These are phyloP conservation scores for Ceratocystis albifundus DNA, from an alignment of 2,329 filamentous ascomycete genomes.

Conservation along the genomic window DNA sequence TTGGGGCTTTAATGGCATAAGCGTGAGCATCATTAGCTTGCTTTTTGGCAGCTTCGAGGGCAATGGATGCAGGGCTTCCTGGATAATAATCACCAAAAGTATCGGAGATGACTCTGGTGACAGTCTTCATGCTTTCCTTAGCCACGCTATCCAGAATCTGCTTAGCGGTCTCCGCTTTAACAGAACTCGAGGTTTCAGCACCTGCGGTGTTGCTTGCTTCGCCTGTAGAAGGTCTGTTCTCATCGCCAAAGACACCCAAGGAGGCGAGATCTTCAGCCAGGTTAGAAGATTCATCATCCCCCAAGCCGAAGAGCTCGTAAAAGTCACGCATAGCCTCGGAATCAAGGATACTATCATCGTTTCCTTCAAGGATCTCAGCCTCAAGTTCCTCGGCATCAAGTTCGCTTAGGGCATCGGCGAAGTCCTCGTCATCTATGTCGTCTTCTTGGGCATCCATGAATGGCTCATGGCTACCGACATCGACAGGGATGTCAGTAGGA, in stretches of 20 bases:
- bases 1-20: neutral
- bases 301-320: neutral
- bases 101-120: neutral
- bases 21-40: neutral
- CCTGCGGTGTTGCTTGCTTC: too few relatives aligned
- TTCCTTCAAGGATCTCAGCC: neutral
- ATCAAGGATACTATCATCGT: neutral
- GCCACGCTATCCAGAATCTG: too few relatives aligned
- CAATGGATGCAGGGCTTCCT: neutral
- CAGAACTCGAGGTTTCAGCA: too few relatives aligned
- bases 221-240: too few relatives aligned
- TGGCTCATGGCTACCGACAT: too few relatives aligned
- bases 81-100: neutral
- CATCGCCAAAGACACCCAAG: too few relatives aligned
- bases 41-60: neutral
- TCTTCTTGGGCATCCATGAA: too few relatives aligned
- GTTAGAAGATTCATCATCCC: neutral
- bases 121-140: neutral
- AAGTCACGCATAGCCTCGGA: too few relatives aligned
- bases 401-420: neutral
- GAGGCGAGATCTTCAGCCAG: too few relatives aligned
- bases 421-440: neutral
- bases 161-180: too few relatives aligned
- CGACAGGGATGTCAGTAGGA: too few relatives aligned
- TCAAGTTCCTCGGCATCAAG: neutral